A percentile compares a stretch with the other conserved stretches of the same genome.
These are phyloP conservation scores for Picea glauca DNA, from an alignment of 75 land plant genomes.

Conservation along the genomic window DNA sequence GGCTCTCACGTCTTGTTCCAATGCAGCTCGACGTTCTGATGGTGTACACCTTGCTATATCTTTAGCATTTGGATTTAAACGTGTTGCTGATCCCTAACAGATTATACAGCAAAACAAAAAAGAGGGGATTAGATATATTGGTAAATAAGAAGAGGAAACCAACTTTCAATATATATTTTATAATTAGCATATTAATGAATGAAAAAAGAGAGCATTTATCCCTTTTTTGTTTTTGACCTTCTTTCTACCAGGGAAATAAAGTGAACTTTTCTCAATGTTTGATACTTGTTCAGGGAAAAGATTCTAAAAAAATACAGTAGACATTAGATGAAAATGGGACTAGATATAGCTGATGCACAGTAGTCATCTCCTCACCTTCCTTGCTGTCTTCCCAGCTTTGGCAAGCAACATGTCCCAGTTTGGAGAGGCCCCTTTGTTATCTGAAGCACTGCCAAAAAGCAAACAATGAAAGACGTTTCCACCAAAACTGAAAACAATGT, in stretches of 20 bases:
- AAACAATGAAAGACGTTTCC: neutral
- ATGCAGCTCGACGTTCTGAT: constrained; percentile 9
- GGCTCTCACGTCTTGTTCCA: constrained; percentile 12
- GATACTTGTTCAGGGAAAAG: neutral
- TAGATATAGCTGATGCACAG: neutral
- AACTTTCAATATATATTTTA: neutral
- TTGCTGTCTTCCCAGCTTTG: constrained; percentile 1
- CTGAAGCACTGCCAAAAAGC: constrained; percentile 5
- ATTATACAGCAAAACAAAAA: neutral
- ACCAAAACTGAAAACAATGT: no score
- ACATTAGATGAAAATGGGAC: neutral
- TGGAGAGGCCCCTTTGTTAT: neutral
- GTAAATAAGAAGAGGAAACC: neutral
- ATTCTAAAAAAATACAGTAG: neutral
- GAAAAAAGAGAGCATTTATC: neutral
- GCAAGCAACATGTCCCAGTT: constrained; percentile 7
- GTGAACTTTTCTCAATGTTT: neutral
- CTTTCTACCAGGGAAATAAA: neutral
- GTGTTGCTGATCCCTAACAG: neutral
- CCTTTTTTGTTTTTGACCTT: neutral
- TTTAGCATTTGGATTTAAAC: neutral
- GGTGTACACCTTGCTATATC: neutral
- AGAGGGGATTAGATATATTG: neutral
- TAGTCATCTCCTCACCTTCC: neutral
- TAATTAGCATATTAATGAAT: neutral